Percentiles rank a stretch among this genome's conserved stretches.
Evolutionary conservation across 2,329 filamentous ascomycete species (phyloP).

Genomic region (Myriosclerotinia curreyana): DNA sequence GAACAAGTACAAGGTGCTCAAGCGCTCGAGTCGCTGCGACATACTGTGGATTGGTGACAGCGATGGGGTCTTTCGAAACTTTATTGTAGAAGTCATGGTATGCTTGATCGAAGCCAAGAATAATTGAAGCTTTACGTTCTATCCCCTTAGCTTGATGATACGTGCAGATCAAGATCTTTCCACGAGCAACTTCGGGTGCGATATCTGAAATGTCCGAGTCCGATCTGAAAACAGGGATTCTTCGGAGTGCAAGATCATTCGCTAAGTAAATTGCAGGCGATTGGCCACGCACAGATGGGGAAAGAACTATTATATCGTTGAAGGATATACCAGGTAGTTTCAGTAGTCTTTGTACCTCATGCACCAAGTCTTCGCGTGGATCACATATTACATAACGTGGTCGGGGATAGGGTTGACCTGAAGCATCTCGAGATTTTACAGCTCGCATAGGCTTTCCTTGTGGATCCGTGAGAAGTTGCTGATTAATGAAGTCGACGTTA

Average conservation of each 20-base stretch:
- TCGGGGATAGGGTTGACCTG: constrained; percentile 7
- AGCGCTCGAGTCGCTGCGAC: constrained; percentile 18
- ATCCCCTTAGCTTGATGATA: constrained; percentile 20
- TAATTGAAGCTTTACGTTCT: constrained; percentile 13
- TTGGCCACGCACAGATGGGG: not conserved
- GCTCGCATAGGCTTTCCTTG: constrained; percentile 15
- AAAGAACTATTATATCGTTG: constrained; percentile 16
- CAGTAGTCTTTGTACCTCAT: constrained; percentile 11
- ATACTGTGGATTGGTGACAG: constrained; percentile 20
- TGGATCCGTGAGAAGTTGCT: constrained; percentile 8
- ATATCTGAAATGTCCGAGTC: constrained; percentile 18
- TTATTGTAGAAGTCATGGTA: constrained; percentile 3
- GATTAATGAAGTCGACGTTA: constrained; percentile 19
- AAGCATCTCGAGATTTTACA: constrained; percentile 6
- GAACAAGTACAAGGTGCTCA: constrained; percentile 15
- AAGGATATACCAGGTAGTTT: not conserved
- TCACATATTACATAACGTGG: constrained; percentile 18
- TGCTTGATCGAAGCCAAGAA: constrained; percentile 11
- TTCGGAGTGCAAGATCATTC: constrained; percentile 13
- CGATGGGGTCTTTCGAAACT: constrained; percentile 5
- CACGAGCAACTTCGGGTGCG: constrained; percentile 8
- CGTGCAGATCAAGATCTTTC: constrained; percentile 13
- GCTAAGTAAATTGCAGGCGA: constrained; percentile 9
- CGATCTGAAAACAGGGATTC: constrained; percentile 17
- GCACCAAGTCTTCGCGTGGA: constrained; percentile 7